Evolutionary conservation across 2,329 filamentous ascomycete genomes (phyloP).

Genomic region (Trichophyton verrucosum): DNA sequence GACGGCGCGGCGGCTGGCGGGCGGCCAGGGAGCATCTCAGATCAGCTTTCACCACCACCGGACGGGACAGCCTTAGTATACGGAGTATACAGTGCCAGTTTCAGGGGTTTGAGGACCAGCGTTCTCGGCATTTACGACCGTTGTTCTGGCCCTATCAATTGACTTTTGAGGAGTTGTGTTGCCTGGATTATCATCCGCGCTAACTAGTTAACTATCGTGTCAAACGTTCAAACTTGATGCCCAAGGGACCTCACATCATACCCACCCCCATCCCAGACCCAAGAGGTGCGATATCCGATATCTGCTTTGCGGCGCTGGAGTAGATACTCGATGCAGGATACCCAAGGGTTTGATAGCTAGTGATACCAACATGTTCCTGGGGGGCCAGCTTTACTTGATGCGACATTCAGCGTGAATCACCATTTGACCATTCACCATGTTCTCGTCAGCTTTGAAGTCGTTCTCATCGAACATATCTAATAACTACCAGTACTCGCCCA

Average conservation of each 20-base stretch:
- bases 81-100: no score
- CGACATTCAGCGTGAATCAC: background rate
- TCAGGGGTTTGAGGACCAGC: no score
- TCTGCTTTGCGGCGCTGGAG: no score
- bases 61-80: no score
- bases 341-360: no score
- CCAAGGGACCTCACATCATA: no score
- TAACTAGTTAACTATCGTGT: background rate
- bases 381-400: background rate
- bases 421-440: constrained; percentile 50
- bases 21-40: no score
- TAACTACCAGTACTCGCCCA: constrained; percentile 73
- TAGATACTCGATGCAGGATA: background rate
- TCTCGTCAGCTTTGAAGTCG: constrained; percentile 85
- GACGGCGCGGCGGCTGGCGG: no score
- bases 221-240: background rate
- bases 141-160: background rate
- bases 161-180: background rate
- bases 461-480: constrained; percentile 86
- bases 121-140: background rate
- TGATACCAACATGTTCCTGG: background rate
- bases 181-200: background rate
- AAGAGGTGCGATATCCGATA: no score
- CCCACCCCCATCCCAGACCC: no score
- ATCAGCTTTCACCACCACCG: no score